Percentiles rank a stretch among this genome's conserved stretches.
These are phyloP conservation scores for Aspergillus incahuasiensis DNA, from an alignment of 495 filamentous ascomycete species.

Conservation along the genomic window DNA sequence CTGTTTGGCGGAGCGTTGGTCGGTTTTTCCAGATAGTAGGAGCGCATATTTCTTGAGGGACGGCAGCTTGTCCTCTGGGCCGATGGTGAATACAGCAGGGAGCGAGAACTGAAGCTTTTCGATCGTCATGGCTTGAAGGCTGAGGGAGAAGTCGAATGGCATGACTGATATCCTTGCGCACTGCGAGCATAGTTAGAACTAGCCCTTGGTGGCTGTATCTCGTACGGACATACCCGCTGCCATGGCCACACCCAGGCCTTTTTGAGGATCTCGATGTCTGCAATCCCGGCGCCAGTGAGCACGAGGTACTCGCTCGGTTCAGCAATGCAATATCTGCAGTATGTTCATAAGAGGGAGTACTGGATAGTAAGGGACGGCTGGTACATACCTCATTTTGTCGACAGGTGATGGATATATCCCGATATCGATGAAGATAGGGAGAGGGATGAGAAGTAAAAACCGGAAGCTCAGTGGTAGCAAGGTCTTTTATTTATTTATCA, in stretches of 20 bases:
- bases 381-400: slow-evolving; percentile 11
- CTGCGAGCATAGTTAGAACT: slow-evolving; percentile 15
- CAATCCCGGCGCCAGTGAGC: slow-evolving; percentile 72
- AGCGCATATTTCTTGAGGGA: slow-evolving; percentile 73
- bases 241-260: slow-evolving; percentile 65
- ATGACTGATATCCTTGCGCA: slow-evolving; percentile 54
- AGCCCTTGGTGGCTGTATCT: not conserved
- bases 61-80: slow-evolving; percentile 61
- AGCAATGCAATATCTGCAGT: slow-evolving; percentile 29
- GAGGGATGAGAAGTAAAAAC: too few species aligned
- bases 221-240: slow-evolving; percentile 47
- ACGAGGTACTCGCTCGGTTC: slow-evolving; percentile 61
- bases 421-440: not conserved
- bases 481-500: too few species aligned
- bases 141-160: slow-evolving; percentile 72
- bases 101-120: slow-evolving; percentile 77
- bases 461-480: too few species aligned
- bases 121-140: slow-evolving; percentile 75
- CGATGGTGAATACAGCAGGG: slow-evolving; percentile 81
- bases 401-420: not conserved
- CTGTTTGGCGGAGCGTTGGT: slow-evolving; percentile 24
- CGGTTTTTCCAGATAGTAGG: slow-evolving; percentile 52
- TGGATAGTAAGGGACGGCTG: not conserved
- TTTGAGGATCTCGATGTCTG: slow-evolving; percentile 66
- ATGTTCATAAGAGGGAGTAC: not conserved